phyloP scores from a whole-genome alignment of 176 grass and related monocot genomes.

The Tillandsia fasciculata region DNA sequence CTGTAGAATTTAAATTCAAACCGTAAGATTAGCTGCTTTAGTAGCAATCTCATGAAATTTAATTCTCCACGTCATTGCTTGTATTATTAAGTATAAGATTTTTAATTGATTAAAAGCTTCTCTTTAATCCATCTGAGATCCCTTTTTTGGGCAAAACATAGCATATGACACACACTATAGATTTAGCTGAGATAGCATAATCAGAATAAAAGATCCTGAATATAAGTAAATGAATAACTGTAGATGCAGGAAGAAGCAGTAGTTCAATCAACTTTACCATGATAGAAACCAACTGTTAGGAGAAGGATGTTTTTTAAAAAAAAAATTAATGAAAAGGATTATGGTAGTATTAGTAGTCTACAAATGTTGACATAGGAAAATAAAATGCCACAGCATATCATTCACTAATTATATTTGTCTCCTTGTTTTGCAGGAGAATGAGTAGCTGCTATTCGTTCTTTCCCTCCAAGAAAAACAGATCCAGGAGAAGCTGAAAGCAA shows the following conservation, averaged over 20 bases:
- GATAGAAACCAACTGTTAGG: too few relatives aligned
- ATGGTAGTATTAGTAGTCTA: not conserved
- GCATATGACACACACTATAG: too few relatives aligned
- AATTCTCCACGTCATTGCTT: not conserved
- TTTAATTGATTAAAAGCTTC: too few relatives aligned
- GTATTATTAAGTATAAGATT: not conserved
- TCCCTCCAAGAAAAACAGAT: not conserved
- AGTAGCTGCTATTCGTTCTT: slow-evolving; percentile 20
- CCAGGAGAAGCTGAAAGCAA: not conserved
- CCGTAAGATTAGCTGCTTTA: not conserved
- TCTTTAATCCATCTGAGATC: not conserved
- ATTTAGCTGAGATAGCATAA: too few relatives aligned
- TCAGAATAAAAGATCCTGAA: too few relatives aligned
- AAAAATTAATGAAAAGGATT: too few relatives aligned
- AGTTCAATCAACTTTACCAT: too few relatives aligned
- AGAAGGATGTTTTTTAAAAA: too few relatives aligned
- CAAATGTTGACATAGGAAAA: not conserved
- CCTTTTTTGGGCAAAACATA: not conserved
- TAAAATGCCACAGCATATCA: not conserved
- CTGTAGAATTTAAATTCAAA: not conserved
- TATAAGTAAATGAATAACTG: too few relatives aligned
- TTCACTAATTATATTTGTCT: not conserved
- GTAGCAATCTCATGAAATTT: not conserved
- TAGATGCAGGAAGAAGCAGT: too few relatives aligned
- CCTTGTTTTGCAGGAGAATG: slow-evolving; percentile 11